phyloP scores from a whole-genome alignment of 1,139 yeast genomes.

The Lodderomyces metapsilosis region DNA sequence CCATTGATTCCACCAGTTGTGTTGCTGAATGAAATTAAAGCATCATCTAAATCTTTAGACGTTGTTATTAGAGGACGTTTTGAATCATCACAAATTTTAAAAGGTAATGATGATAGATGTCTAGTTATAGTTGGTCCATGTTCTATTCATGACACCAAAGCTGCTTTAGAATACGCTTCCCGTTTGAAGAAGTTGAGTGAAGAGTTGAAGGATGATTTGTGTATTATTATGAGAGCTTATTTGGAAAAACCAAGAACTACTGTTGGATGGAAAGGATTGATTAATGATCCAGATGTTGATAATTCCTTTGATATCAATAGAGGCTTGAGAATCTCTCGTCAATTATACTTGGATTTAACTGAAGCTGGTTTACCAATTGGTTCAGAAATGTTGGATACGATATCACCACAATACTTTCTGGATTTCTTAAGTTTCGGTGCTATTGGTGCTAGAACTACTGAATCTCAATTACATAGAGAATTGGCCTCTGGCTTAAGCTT shows the following conservation, averaged over 20 bases:
- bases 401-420: conserved; percentile 88
- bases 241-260: conserved; percentile 98
- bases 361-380: conserved; percentile 76
- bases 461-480: conserved; percentile 94
- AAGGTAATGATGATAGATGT: conserved; percentile 78
- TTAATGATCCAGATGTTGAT: conserved; percentile 96
- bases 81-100: conserved; percentile 65
- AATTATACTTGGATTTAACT: conserved; percentile 81
- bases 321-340: conserved; percentile 86
- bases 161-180: conserved; percentile 86
- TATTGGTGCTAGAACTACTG: conserved; percentile 97
- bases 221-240: conserved; percentile 95
- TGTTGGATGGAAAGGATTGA: conserved; percentile 98
- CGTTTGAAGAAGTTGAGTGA: conserved; percentile 60
- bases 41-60: conserved; percentile 56
- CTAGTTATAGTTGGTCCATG: conserved; percentile 93
- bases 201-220: conserved; percentile 69
- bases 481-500: conserved; percentile 91
- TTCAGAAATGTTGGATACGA: conserved; percentile 96
- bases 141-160: conserved; percentile 90
- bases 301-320: conserved; percentile 92
- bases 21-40: conserved; percentile 85
- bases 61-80: conserved; percentile 76
- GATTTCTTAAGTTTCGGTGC: conserved; percentile 94
- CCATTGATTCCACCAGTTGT: conserved; percentile 94